Conservation (phyloP, 2,329 filamentous ascomycete genomes). For the Orbilia brochopaga region DNA sequence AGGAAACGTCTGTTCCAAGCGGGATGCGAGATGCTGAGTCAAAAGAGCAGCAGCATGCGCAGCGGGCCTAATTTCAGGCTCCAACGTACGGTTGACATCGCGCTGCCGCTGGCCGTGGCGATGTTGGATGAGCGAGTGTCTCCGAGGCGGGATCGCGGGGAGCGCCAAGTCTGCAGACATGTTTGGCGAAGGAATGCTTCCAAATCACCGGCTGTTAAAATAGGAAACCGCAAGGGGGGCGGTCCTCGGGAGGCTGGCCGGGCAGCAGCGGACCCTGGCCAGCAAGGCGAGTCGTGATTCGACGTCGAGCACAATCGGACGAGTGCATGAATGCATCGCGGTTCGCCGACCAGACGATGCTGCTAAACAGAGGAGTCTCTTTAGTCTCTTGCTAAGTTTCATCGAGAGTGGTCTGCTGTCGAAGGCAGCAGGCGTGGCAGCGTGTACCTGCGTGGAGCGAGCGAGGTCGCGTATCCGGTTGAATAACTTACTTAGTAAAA, state of each 20-base stretch:
- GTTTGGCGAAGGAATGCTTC: conserved; percentile 34
- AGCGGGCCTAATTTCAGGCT: background rate
- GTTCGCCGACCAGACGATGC: background rate
- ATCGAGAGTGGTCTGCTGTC: background rate
- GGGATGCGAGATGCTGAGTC: background rate
- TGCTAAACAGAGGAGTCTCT: background rate
- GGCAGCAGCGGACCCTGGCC: background rate
- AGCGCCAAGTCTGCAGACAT: background rate
- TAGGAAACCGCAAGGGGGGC: conserved; percentile 29
- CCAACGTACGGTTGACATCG: too few relatives aligned
- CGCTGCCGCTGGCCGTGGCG: background rate
- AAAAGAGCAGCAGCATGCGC: background rate
- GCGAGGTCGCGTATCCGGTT: background rate
- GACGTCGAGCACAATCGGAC: background rate
- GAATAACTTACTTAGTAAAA: background rate
- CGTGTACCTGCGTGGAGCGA: background rate
- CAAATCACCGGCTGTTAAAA: conserved; percentile 48
- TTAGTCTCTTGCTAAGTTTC: too few relatives aligned
- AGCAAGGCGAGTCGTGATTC: background rate
- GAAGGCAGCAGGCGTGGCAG: background rate
- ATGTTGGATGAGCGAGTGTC: background rate
- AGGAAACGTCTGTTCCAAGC: background rate
- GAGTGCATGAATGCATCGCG: background rate
- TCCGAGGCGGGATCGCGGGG: background rate
- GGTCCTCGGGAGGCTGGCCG: background rate